Evolutionary conservation across 2,329 filamentous ascomycete species (phyloP).

Genomic region (Pezicula neosporulosa): DNA sequence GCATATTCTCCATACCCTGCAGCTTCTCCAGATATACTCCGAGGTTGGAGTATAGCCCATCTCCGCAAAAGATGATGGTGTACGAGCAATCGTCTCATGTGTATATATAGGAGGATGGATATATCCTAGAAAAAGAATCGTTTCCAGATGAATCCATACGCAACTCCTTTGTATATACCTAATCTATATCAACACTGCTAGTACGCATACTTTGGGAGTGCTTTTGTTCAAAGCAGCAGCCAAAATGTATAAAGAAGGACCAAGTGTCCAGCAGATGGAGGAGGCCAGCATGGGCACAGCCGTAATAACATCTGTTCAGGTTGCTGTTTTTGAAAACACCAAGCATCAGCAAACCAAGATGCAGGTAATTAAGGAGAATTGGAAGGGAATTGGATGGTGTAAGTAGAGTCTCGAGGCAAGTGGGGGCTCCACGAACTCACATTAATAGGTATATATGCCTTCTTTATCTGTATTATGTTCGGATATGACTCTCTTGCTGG

Average conservation of each 20-base stretch:
- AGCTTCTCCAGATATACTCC: background rate
- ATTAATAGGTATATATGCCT: slow-evolving; percentile 2
- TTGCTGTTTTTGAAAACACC: slow-evolving; percentile 3
- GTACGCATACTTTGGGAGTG: background rate
- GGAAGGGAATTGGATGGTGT: slow-evolving; percentile 6
- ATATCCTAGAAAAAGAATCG: no score
- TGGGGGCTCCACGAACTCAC: background rate
- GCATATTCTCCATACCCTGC: background rate
- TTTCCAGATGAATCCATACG: no score
- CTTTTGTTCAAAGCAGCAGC: background rate
- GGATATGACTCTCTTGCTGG: slow-evolving; percentile 8
- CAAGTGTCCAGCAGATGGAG: background rate
- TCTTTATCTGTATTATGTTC: slow-evolving; percentile 8
- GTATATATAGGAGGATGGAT: no score
- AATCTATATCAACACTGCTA: no score
- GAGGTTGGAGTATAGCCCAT: no score
- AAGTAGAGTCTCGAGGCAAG: background rate
- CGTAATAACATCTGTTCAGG: background rate
- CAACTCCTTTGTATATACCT: no score
- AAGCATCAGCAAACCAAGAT: slow-evolving; percentile 3
- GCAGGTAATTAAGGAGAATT: slow-evolving; percentile 4
- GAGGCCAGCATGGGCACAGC: background rate
- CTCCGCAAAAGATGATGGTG: no score
- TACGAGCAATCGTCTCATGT: no score
- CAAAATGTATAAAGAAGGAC: background rate